Evolutionary conservation across 768 basidiomycete genomes (phyloP).

Genomic region (Wakefieldia striispora): DNA sequence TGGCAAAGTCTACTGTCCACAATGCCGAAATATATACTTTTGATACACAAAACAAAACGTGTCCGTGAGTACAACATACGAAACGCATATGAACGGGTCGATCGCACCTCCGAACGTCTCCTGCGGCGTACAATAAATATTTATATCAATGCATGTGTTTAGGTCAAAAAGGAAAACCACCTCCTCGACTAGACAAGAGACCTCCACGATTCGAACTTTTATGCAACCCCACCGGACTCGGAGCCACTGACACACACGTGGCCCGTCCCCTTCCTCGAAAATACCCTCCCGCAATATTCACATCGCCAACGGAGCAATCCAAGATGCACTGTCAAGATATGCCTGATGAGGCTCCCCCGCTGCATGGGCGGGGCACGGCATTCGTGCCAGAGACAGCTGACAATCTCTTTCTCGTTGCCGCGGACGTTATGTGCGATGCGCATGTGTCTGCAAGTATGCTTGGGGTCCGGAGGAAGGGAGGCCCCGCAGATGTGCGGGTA

Average conservation of each 20-base stretch:
- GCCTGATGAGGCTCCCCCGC: slow-evolving; percentile 19
- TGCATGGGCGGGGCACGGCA: slow-evolving; percentile 20
- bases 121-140: not conserved
- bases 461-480: slow-evolving; percentile 5
- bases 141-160: not conserved
- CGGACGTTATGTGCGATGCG: slow-evolving; percentile 14
- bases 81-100: no score
- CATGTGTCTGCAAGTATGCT: slow-evolving; percentile 10
- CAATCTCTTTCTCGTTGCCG: slow-evolving; percentile 17
- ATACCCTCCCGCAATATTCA: slow-evolving; percentile 7
- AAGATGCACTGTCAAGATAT: slow-evolving; percentile 18
- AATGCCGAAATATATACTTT: no score
- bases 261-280: slow-evolving; percentile 18
- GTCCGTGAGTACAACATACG: no score
- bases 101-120: not conserved
- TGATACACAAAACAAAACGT: no score
- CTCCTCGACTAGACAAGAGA: no score
- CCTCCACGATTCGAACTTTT: not conserved
- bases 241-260: slow-evolving; percentile 5
- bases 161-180: no score
- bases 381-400: slow-evolving; percentile 8
- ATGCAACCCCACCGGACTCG: not conserved
- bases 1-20: no score
- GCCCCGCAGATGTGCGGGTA: slow-evolving; percentile 8
- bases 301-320: slow-evolving; percentile 17